These are phyloP conservation scores for Aspergillus homomorphus DNA, from an alignment of 495 filamentous ascomycete species.

Conservation along the genomic window DNA sequence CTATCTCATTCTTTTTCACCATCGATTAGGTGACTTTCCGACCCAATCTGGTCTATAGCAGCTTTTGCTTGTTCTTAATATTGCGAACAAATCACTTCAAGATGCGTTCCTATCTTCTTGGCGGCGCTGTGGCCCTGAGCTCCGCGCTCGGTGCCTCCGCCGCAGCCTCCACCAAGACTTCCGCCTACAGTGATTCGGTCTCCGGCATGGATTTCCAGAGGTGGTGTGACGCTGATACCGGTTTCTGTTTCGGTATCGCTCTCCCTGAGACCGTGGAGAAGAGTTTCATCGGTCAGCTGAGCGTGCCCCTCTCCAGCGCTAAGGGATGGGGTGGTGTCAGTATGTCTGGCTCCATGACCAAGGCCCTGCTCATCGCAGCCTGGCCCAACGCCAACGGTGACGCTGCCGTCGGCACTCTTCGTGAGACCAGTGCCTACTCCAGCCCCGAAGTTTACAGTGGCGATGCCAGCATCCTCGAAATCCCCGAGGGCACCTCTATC, in stretches of 20 bases:
- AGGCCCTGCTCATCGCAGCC: slow-evolving; percentile 33
- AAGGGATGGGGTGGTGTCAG: slow-evolving; percentile 32
- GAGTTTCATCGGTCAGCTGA: slow-evolving; percentile 41
- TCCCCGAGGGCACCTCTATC: slow-evolving; percentile 32
- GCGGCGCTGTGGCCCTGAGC: slow-evolving; percentile 14
- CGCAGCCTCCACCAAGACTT: slow-evolving; percentile 15
- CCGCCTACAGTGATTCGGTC: slow-evolving; percentile 33
- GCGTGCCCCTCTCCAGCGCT: slow-evolving; percentile 18
- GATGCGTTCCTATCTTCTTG: slow-evolving; percentile 17
- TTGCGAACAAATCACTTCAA: slow-evolving; percentile 1
- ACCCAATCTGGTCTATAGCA: not conserved
- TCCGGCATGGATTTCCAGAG: slow-evolving; percentile 38
- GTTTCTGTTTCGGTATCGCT: slow-evolving; percentile 35
- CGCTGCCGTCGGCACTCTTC: slow-evolving; percentile 31
- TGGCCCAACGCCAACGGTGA: slow-evolving; percentile 37
- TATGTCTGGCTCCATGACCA: slow-evolving; percentile 33
- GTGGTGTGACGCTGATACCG: slow-evolving; percentile 23
- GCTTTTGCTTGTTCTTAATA: not conserved
- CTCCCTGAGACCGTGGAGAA: slow-evolving; percentile 29
- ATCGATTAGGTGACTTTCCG: slow-evolving; percentile 1
- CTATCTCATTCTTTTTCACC: slow-evolving; percentile 6
- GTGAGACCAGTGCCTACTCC: slow-evolving; percentile 29
- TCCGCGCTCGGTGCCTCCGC: slow-evolving; percentile 13
- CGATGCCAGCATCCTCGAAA: slow-evolving; percentile 25
- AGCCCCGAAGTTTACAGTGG: slow-evolving; percentile 17